Base-by-base conservation (phyloP, 805 yeast species). In the Kregervanrija delftensis region DNA sequence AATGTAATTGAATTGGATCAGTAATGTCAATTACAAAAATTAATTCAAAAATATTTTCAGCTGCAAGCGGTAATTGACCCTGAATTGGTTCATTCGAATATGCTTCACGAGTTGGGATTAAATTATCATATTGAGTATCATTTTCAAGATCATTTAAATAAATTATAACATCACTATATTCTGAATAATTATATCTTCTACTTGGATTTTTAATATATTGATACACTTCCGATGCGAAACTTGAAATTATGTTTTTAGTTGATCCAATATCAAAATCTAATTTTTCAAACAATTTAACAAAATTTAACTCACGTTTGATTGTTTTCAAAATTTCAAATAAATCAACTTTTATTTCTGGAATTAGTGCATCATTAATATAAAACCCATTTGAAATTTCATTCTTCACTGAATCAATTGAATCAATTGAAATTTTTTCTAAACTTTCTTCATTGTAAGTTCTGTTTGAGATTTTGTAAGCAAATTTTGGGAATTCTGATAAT, bases 81-180 rank as follows among this genome's bases (percentile, higher is more conserved):
- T 70, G 71, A 33, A 49, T 46, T 14, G 74, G 67, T 8, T 66
- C 58, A 30, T 64, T 60, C n/a, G 65, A 61, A 55, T 83, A 83
- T 0, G 65, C 69, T 8, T 66, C 61, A 11, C 74, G 59, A 36
- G 82, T 69, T 17, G 64, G 57, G 1, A 76, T 57, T 55, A 73
- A 73, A 8, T 65, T 59, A 1, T 60, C 54, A 56, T 86, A 89
- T 31, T 66, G 70, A 1, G 59, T 54, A 56, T 87, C 96, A 0
- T 49, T 57, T 51, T 81, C 95, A 5, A 91, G 66, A 59, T 93
- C 85, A 57, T 91, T 93, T 55, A 91, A 71, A 67, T 79, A 89
- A 1, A 84, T 69, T 8, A 89, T 74, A 0, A 69, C 67, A 2
- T 63, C 61, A 4, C 43, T 14, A 17, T 46, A 45, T 1, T 41